These are phyloP conservation scores for Acrasis kona DNA, from an alignment of 78 protist genomes.

Conservation along the genomic window DNA sequence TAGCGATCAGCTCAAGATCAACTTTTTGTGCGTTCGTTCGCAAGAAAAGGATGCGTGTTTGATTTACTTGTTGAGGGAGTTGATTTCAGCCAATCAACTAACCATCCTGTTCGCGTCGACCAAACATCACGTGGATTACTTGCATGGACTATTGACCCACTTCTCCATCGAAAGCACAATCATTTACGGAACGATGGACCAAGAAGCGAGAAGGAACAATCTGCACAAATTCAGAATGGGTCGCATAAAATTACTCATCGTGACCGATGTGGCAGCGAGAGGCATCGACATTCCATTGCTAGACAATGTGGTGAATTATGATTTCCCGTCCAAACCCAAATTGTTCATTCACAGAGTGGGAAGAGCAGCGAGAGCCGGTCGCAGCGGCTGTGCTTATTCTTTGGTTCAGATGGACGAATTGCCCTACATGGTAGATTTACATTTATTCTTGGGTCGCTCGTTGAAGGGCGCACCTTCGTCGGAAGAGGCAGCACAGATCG, in stretches of 20 bases:
- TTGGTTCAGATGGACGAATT: conserved; percentile 82
- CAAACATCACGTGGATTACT: conserved; percentile 64
- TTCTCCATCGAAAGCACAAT: neutral
- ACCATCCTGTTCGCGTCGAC: conserved; percentile 90
- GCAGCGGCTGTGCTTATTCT: conserved; percentile 80
- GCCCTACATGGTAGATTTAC: conserved; percentile 80
- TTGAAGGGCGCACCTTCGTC: neutral
- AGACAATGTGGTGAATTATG: conserved; percentile 95
- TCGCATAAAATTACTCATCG: conserved; percentile 58
- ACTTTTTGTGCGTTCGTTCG: conserved; percentile 37
- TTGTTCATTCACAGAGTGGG: conserved; percentile 98
- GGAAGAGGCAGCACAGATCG: neutral
- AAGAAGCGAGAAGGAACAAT: conserved; percentile 69
- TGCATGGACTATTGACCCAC: conserved; percentile 22
- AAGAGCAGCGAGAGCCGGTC: conserved; percentile 98
- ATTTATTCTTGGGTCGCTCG: conserved; percentile 44
- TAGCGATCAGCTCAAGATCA: conserved; percentile 46
- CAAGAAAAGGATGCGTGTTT: conserved; percentile 73
- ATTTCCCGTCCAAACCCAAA: conserved; percentile 94
- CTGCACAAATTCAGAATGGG: conserved; percentile 63
- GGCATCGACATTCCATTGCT: conserved; percentile 98
- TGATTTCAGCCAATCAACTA: conserved; percentile 10
- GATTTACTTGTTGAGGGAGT: conserved; percentile 42
- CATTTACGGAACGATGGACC: conserved; percentile 91
- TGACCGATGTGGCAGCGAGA: conserved; percentile 99